These are phyloP conservation scores for Thozetella sp. DNA, from an alignment of 495 filamentous ascomycete genomes.

Conservation along the genomic window DNA sequence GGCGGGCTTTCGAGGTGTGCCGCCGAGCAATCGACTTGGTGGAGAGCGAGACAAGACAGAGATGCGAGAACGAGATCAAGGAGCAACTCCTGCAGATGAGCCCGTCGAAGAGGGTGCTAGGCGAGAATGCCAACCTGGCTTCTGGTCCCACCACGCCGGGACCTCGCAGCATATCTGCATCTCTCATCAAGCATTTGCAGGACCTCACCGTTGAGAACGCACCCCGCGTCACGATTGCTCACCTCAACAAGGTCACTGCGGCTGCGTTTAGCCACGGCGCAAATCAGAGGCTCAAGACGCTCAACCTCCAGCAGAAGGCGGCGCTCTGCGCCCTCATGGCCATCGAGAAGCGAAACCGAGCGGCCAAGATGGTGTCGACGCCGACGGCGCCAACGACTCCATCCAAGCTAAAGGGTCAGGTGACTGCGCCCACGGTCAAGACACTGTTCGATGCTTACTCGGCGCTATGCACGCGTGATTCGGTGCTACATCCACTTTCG, in stretches of 20 bases:
- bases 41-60: constrained; percentile 76
- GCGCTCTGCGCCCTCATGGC: constrained; percentile 86
- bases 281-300: constrained; percentile 74
- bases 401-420: constrained; percentile 22
- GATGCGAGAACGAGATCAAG: constrained; percentile 54
- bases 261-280: constrained; percentile 85
- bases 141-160: constrained; percentile 43
- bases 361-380: constrained; percentile 41
- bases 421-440: constrained; percentile 71
- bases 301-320: constrained; percentile 97
- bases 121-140: constrained; percentile 45
- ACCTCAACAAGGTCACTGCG: constrained; percentile 87
- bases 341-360: constrained; percentile 67
- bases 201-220: constrained; percentile 72
- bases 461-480: constrained; percentile 77
- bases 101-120: constrained; percentile 41
- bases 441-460: constrained; percentile 79
- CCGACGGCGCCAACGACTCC: constrained; percentile 53
- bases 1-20: constrained; percentile 93
- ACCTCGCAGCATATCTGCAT: constrained; percentile 21
- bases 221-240: constrained; percentile 84
- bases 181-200: constrained; percentile 51
- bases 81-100: constrained; percentile 50
- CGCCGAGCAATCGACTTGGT: constrained; percentile 87
- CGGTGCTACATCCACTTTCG: constrained; percentile 82